Evolutionary conservation across 2,329 filamentous ascomycete genomes (phyloP).

Genomic region (Byssoonygena ceratinophila): DNA sequence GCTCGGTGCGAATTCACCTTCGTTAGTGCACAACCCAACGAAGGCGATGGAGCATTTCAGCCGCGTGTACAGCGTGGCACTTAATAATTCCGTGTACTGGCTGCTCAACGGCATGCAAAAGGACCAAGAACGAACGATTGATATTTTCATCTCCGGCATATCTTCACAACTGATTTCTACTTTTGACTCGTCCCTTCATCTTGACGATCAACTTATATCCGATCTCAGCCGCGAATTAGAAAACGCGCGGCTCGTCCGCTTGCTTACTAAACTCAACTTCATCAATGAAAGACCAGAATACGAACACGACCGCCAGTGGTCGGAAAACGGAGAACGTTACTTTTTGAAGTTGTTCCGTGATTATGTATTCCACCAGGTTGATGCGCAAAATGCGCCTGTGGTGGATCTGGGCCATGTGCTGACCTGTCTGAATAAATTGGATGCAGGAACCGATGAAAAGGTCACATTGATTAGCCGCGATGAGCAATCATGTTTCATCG

Average conservation of each 20-base stretch:
- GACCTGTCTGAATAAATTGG: slow-evolving; percentile 78
- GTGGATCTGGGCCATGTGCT: slow-evolving; percentile 83
- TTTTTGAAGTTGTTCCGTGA: slow-evolving; percentile 91
- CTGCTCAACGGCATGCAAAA: slow-evolving; percentile 57
- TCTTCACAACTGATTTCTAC: slow-evolving; percentile 63
- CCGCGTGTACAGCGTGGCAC: slow-evolving; percentile 63
- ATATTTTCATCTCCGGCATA: slow-evolving; percentile 68
- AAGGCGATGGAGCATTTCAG: slow-evolving; percentile 66
- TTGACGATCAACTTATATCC: slow-evolving; percentile 61
- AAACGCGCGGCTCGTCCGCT: slow-evolving; percentile 72
- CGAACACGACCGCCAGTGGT: slow-evolving; percentile 68
- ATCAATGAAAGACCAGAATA: slow-evolving; percentile 86
- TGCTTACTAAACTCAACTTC: slow-evolving; percentile 71
- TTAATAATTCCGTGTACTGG: slow-evolving; percentile 73
- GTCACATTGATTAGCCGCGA: slow-evolving; percentile 79
- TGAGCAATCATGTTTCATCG: slow-evolving; percentile 76
- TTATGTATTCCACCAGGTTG: slow-evolving; percentile 94
- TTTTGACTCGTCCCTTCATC: slow-evolving; percentile 69
- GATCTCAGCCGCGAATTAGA: slow-evolving; percentile 73
- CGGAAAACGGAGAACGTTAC: slow-evolving; percentile 85
- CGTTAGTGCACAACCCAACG: slow-evolving; percentile 51
- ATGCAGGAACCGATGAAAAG: slow-evolving; percentile 78
- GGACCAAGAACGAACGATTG: slow-evolving; percentile 57
- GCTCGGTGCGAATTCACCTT: slow-evolving; percentile 59
- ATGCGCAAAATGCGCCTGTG: slow-evolving; percentile 69